A percentile compares a stretch with the other conserved stretches of the same genome.
Evolutionary conservation across 2,329 filamentous ascomycete genomes (phyloP).

Genomic region (Capronia epimyces): DNA sequence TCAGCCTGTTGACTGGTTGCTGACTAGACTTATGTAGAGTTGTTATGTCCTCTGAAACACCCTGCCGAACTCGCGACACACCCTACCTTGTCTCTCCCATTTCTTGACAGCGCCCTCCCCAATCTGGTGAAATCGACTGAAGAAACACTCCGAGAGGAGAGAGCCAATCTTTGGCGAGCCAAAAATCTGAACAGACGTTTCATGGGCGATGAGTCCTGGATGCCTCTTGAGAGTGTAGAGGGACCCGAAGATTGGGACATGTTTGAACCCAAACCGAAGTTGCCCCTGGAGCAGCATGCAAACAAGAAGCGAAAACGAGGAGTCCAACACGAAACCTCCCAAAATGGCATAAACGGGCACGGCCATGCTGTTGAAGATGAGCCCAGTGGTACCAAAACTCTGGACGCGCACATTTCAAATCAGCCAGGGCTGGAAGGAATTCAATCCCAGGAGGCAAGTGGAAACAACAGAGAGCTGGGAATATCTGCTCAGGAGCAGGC

Average conservation of each 20-base stretch:
- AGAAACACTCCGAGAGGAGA: constrained; percentile 54
- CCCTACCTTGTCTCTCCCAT: constrained; percentile 54
- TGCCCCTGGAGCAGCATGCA: constrained; percentile 3
- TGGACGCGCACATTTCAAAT: neutral
- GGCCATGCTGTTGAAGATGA: constrained; percentile 2
- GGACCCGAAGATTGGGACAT: constrained; percentile 46
- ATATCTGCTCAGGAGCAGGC: neutral
- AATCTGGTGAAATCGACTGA: constrained; percentile 54
- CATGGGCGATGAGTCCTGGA: constrained; percentile 56
- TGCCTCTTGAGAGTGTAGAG: constrained; percentile 51
- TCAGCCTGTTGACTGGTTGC: neutral
- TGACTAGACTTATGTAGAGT: constrained; percentile 36
- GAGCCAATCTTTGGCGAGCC: constrained; percentile 51
- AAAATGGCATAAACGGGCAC: constrained; percentile 22
- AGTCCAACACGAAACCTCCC: constrained; percentile 8
- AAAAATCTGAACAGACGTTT: constrained; percentile 55
- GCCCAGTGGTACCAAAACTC: neutral
- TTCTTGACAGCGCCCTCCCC: constrained; percentile 54
- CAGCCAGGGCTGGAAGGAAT: neutral
- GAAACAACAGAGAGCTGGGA: neutral
- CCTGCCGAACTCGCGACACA: constrained; percentile 56
- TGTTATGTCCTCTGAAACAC: constrained; percentile 58
- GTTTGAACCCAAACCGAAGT: constrained; percentile 38
- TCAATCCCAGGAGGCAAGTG: neutral
- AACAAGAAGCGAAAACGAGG: constrained; percentile 23